phyloP scores from a whole-genome alignment of 352 stramenopile species.

The Pythium guiyangense region DNA sequence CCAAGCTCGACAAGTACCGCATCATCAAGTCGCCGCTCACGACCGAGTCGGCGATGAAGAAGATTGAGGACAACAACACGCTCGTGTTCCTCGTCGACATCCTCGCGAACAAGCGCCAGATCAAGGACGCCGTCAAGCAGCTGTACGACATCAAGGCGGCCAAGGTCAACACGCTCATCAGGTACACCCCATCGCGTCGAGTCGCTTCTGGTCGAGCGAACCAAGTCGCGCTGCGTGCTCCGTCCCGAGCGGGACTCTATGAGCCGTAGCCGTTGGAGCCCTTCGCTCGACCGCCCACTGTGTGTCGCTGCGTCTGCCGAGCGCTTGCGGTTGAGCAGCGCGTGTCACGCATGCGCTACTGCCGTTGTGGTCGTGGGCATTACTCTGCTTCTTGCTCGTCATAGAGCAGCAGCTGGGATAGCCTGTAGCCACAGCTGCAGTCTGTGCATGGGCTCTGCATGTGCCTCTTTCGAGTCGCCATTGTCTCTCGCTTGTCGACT shows the following conservation, averaged over 20 bases:
- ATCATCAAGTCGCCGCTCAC: slow-evolving; percentile 99
- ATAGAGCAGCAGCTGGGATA: too few species aligned
- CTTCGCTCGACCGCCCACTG: slow-evolving; percentile 5
- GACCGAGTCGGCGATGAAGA: slow-evolving; percentile 99
- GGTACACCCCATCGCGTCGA: slow-evolving; percentile 89
- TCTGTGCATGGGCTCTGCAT: not conserved
- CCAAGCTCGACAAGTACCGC: slow-evolving; percentile 98
- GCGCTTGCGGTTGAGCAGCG: not conserved
- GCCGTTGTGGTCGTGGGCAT: not conserved
- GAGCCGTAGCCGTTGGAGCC: slow-evolving; percentile 6
- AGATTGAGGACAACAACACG: slow-evolving; percentile 99
- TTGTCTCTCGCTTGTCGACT: slow-evolving; percentile 15
- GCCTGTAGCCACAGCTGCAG: too few species aligned
- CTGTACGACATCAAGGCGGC: slow-evolving; percentile 99
- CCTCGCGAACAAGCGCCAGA: slow-evolving; percentile 99
- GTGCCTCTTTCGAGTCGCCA: not conserved
- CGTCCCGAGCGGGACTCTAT: slow-evolving; percentile 10
- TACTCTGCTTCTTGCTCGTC: too few species aligned
- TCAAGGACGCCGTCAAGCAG: slow-evolving; percentile 99
- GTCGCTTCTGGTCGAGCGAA: slow-evolving; percentile 29
- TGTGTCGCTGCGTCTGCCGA: not conserved
- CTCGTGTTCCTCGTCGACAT: slow-evolving; percentile 99
- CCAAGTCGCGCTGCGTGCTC: slow-evolving; percentile 1
- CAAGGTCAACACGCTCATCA: slow-evolving; percentile 99
- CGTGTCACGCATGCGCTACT: not conserved